These are phyloP conservation scores for Favolaschia claudopus DNA, from an alignment of 768 basidiomycete genomes.

Conservation along the genomic window DNA sequence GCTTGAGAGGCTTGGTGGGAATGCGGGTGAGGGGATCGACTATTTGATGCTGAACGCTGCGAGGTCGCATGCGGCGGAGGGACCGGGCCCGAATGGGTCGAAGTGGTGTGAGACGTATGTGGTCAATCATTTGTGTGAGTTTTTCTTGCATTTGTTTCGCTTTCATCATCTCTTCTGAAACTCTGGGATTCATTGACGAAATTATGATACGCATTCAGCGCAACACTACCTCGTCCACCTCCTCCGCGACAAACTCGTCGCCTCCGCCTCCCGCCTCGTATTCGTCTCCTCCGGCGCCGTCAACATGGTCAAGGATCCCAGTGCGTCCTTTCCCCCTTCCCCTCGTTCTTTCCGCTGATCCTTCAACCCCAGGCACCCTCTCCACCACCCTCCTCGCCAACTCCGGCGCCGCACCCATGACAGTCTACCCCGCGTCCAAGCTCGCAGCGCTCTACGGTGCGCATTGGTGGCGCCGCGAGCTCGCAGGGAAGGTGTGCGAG, in stretches of 20 bases:
- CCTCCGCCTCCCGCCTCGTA: slow-evolving; percentile 15
- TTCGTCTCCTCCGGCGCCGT: slow-evolving; percentile 23
- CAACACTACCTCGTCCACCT: slow-evolving; percentile 25
- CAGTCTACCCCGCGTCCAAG: slow-evolving; percentile 7
- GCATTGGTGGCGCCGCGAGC: slow-evolving; percentile 23
- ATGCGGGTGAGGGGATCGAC: slow-evolving; percentile 5
- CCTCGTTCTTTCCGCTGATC: neutral
- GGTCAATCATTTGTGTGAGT: slow-evolving; percentile 20
- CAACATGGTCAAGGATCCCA: slow-evolving; percentile 5
- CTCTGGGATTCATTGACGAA: neutral
- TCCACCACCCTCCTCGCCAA: neutral
- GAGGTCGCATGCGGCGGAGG: neutral
- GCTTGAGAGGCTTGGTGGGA: slow-evolving; percentile 9
- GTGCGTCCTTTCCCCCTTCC: neutral
- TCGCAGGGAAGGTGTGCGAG: no score
- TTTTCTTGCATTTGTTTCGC: neutral
- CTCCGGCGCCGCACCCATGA: neutral
- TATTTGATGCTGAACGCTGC: slow-evolving; percentile 21
- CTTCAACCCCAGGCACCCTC: neutral
- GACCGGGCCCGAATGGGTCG: neutral
- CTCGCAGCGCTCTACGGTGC: slow-evolving; percentile 10
- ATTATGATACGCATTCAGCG: neutral
- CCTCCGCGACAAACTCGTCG: slow-evolving; percentile 16
- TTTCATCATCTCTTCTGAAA: no score
- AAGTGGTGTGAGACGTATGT: slow-evolving; percentile 22